phyloP scores from a whole-genome alignment of 371 early-diverging fungal genomes.

The Mortierella polycephala region DNA sequence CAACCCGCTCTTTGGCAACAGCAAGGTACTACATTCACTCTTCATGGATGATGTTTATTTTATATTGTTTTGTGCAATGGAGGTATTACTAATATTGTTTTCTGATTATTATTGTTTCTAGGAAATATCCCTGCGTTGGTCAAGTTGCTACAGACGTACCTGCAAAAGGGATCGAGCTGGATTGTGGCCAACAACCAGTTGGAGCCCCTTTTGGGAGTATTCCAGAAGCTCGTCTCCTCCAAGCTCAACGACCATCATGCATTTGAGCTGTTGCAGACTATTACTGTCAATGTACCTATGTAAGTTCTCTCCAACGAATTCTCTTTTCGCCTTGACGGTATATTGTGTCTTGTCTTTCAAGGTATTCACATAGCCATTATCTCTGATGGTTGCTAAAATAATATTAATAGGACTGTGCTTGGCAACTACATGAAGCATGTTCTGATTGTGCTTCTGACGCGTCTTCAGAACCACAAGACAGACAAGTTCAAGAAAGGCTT shows the following conservation, averaged over 20 bases:
- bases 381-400: not conserved
- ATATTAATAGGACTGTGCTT: slow-evolving; percentile 18
- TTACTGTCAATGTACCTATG: slow-evolving; percentile 78
- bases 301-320: slow-evolving; percentile 52
- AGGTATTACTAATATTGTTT: not conserved
- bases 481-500: slow-evolving; percentile 84
- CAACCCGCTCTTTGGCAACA: slow-evolving; percentile 91
- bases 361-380: too few relatives aligned
- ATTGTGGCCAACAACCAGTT: slow-evolving; percentile 73
- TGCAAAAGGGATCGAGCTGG: slow-evolving; percentile 74
- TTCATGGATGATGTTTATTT: not conserved
- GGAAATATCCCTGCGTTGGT: slow-evolving; percentile 95
- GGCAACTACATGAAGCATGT: slow-evolving; percentile 80
- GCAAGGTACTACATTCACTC: slow-evolving; percentile 59
- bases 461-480: slow-evolving; percentile 79
- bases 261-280: slow-evolving; percentile 79
- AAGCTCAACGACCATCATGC: slow-evolving; percentile 88
- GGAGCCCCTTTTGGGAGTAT: slow-evolving; percentile 91
- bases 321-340: not conserved
- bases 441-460: slow-evolving; percentile 78
- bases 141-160: slow-evolving; percentile 84
- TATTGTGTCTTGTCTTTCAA: not conserved
- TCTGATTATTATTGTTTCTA: slow-evolving; percentile 17
- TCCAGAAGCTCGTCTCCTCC: slow-evolving; percentile 91
- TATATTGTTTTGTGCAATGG: not conserved